Conservation (phyloP, 176 grass and related monocot species). For the Cymbopogon citratus region DNA sequence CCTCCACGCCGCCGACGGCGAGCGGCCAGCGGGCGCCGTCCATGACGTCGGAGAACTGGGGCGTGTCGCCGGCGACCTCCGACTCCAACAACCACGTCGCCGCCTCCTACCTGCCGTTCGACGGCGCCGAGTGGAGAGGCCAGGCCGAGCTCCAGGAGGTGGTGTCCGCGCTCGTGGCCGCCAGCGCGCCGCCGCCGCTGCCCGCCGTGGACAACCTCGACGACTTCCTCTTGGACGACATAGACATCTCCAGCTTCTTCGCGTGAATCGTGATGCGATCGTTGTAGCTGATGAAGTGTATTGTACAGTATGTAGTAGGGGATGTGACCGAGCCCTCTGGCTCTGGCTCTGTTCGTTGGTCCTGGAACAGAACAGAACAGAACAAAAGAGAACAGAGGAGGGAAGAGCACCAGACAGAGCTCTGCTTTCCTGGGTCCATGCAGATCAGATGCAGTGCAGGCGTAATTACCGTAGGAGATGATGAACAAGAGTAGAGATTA, state of each 20-base stretch:
- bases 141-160: slow-evolving; percentile 27
- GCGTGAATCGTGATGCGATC: background rate
- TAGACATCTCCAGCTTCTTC: slow-evolving; percentile 31
- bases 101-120: background rate
- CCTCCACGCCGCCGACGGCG: slow-evolving; percentile 23
- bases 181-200: background rate
- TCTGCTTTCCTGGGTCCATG: slow-evolving; percentile 31
- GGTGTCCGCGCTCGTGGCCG: slow-evolving; percentile 31
- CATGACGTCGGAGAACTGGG: slow-evolving; percentile 16
- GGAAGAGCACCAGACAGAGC: slow-evolving; percentile 20
- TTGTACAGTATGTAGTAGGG: no score
- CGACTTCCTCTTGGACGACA: slow-evolving; percentile 1
- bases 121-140: background rate
- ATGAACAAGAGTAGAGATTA: background rate
- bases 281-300: background rate
- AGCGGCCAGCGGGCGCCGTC: slow-evolving; percentile 11
- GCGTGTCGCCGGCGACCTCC: slow-evolving; percentile 43
- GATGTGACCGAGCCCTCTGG: background rate
- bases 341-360: background rate
- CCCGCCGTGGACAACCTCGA: slow-evolving; percentile 31
- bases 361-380: background rate
- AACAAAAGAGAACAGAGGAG: slow-evolving; percentile 10
- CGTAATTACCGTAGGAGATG: slow-evolving; percentile 12
- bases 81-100: slow-evolving; percentile 9
- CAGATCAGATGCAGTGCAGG: background rate